phyloP scores from a whole-genome alignment of 164 flowering plant genomes.

The Malania oleifera region DNA sequence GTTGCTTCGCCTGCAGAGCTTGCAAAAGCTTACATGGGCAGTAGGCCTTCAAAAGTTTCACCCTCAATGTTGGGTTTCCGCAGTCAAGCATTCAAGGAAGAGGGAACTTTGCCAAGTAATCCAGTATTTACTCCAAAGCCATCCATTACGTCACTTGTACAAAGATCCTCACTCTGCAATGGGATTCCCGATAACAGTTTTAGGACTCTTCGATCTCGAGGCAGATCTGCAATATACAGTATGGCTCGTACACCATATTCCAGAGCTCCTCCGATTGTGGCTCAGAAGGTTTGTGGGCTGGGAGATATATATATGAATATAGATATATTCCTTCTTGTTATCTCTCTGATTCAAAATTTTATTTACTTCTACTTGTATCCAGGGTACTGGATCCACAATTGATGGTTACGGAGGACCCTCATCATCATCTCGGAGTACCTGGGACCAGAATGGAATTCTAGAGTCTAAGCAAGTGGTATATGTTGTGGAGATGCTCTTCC shows the following conservation, averaged over 20 bases:
- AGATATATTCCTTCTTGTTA: neutral
- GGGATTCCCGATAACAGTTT: slow-evolving; percentile 45
- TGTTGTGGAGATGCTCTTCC: neutral
- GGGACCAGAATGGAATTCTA: slow-evolving; percentile 29
- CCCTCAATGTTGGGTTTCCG: slow-evolving; percentile 45
- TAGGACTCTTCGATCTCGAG: slow-evolving; percentile 58
- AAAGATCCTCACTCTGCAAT: slow-evolving; percentile 28
- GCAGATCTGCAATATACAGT: slow-evolving; percentile 80
- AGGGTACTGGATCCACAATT: slow-evolving; percentile 27
- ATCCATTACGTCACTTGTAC: slow-evolving; percentile 29
- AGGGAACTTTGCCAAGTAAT: slow-evolving; percentile 22
- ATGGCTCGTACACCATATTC: slow-evolving; percentile 90
- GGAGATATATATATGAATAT: neutral
- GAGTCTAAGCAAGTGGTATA: slow-evolving; percentile 43
- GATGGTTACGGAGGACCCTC: slow-evolving; percentile 36
- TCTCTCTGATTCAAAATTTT: neutral
- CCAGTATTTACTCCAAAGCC: slow-evolving; percentile 29
- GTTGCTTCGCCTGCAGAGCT: slow-evolving; percentile 76
- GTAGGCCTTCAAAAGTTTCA: slow-evolving; percentile 54
- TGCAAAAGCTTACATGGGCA: slow-evolving; percentile 93
- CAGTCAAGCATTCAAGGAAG: slow-evolving; percentile 36
- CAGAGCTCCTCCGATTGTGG: slow-evolving; percentile 29
- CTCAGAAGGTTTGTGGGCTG: slow-evolving; percentile 38
- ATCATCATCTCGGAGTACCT: slow-evolving; percentile 30
- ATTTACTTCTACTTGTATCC: slow-evolving; percentile 4